Percentiles rank a stretch among this genome's conserved stretches.
phyloP scores from a whole-genome alignment of 2,329 filamentous ascomycete genomes.

The Aspergillus felis region DNA sequence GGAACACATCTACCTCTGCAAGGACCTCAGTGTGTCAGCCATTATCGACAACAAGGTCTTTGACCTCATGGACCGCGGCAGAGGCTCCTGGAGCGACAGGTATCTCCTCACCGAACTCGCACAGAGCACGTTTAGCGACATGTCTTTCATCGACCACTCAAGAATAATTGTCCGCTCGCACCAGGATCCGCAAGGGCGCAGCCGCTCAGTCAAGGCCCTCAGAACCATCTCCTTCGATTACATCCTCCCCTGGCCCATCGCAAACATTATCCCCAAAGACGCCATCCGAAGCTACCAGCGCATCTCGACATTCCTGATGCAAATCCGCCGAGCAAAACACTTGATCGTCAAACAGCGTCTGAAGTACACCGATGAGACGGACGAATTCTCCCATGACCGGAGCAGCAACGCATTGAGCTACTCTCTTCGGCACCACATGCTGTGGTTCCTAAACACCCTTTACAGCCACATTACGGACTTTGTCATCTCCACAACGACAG shows the following conservation, averaged over 20 bases:
- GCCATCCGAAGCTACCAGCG: constrained; percentile 65
- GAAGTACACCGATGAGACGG: constrained; percentile 24
- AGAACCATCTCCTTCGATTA: constrained; percentile 64
- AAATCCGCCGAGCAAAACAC: constrained; percentile 67
- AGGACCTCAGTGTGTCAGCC: constrained; percentile 65
- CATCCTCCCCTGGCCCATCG: constrained; percentile 60
- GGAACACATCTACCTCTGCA: constrained; percentile 70
- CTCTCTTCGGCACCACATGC: constrained; percentile 61
- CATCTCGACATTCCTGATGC: constrained; percentile 72
- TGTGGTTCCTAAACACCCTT: constrained; percentile 74
- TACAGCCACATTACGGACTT: constrained; percentile 73
- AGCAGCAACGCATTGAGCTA: constrained; percentile 35
- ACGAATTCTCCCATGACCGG: constrained; percentile 42
- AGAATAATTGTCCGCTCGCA: constrained; percentile 58
- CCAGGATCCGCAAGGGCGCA: constrained; percentile 45
- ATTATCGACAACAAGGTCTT: constrained; percentile 68
- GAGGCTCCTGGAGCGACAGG: constrained; percentile 69
- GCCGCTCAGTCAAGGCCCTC: constrained; percentile 60
- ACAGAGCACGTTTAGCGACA: constrained; percentile 62
- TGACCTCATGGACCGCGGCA: constrained; percentile 62
- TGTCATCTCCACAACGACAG: constrained; percentile 61
- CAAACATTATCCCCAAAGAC: constrained; percentile 67
- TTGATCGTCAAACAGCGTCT: constrained; percentile 55
- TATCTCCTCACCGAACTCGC: constrained; percentile 76
- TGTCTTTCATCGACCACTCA: constrained; percentile 54